Evolutionary conservation across 2,329 filamentous ascomycete genomes (phyloP).

Genomic region (Chrysosporium keratinophilum): DNA sequence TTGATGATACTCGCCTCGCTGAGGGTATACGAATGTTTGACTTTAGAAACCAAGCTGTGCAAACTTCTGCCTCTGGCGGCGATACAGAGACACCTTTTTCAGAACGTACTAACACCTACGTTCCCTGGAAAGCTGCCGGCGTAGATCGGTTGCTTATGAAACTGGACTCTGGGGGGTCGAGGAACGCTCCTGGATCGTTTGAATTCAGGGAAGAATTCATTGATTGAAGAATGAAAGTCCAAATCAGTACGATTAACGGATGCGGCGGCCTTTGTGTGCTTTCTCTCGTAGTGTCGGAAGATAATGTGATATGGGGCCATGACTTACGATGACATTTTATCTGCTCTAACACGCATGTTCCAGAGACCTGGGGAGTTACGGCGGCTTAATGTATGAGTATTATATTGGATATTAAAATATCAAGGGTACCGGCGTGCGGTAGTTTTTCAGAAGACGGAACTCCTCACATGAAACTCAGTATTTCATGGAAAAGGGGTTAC

Average conservation of each 20-base stretch:
- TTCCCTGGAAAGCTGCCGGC: slow-evolving; percentile 63
- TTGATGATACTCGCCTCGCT: slow-evolving; percentile 48
- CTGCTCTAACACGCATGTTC: not conserved
- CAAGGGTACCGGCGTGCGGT: no score
- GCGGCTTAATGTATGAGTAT: not conserved
- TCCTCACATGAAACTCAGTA: not conserved
- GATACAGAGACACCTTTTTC: slow-evolving; percentile 21
- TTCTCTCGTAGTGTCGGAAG: not conserved
- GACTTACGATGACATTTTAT: not conserved
- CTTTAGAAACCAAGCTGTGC: slow-evolving; percentile 23
- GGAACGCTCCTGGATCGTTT: slow-evolving; percentile 8
- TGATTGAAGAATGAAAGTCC: not conserved
- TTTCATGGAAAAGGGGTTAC: not conserved
- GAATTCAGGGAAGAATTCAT: slow-evolving; percentile 8
- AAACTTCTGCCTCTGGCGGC: slow-evolving; percentile 27
- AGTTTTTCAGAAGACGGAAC: no score
- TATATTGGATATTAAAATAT: no score
- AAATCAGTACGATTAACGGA: not conserved
- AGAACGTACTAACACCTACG: slow-evolving; percentile 43
- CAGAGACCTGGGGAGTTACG: not conserved
- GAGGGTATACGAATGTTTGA: slow-evolving; percentile 30
- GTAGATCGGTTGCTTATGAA: slow-evolving; percentile 86
- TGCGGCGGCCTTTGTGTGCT: not conserved
- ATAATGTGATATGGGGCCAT: not conserved
- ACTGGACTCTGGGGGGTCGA: slow-evolving; percentile 51